Evolutionary conservation across 1,284 basidiomycete species (phyloP), one percentile per base, ranked within the genome.

Genomic region (Austroboletus olivaceoglutinosus): DNA sequence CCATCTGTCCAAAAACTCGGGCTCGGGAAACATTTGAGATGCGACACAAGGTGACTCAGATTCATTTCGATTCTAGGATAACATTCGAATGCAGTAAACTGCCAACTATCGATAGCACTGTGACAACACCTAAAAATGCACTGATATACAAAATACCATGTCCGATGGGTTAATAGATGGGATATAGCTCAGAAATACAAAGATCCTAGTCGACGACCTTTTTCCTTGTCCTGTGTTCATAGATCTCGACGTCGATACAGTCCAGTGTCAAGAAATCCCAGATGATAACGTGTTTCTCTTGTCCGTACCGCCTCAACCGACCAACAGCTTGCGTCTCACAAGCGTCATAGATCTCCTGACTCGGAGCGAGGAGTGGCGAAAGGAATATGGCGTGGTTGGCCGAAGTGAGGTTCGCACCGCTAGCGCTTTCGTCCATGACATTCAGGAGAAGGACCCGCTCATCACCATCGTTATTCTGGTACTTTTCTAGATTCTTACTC

Each of bases 311-410:
- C 54, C 91, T 82, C 59, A 96, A 72, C 54, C 93, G 89, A 48
- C 93, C 93, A 40, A 95, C 85, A 0, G 93, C 93, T 67, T 97
- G 93, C 0, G 89, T 96, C 70, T 91, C 91, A 58, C 83, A 86
- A 27, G 93, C 89, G 29, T 85, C 80, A 67, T 95, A 96, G 50
- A 89, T 89, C 68, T 89, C 89, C 70, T 87, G 80, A 21, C 84
- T 78, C 27, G 80, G 76, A 18, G 91, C 82, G 19, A 95, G 83
- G 30, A 98, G 76, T 3, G 94, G 94, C 4, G 91, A 94, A 45
- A 98, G 75, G 78, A 98, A 98, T 65, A 98, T 89, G 31, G 92
- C 94, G 62, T 96, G 93, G 72, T 95, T 98, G 15, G 95, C 94
- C 18, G 83, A 86, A 2, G 94, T 97, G 62, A 98, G 71, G 67